phyloP scores from a whole-genome alignment of 192 early-diverging fungal genomes.

The Powellomyces hirtus region DNA sequence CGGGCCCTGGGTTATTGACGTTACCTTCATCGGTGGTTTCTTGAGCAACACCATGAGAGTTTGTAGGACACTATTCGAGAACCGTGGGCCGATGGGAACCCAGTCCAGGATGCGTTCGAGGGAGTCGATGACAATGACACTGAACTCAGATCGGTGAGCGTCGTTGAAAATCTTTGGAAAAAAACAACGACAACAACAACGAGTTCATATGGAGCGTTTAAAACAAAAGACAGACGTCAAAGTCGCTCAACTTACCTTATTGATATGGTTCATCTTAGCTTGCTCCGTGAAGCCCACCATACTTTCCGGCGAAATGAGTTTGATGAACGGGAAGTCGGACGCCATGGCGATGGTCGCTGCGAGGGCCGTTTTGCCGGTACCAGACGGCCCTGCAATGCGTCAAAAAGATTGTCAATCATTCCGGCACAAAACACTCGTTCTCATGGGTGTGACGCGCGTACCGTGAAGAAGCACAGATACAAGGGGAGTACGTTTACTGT shows the following conservation, averaged over 20 bases:
- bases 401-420: not conserved
- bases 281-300: slow-evolving; percentile 91
- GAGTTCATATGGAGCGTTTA: not conserved
- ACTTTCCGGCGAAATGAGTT: slow-evolving; percentile 91
- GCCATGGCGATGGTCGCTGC: slow-evolving; percentile 92
- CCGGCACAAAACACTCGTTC: too few species aligned
- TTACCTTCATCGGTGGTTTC: slow-evolving; percentile 80
- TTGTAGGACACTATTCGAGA: slow-evolving; percentile 91
- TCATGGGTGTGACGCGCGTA: too few species aligned
- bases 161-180: slow-evolving; percentile 78
- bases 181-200: not conserved
- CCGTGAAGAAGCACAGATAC: slow-evolving; percentile 90
- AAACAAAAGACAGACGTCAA: not conserved
- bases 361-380: slow-evolving; percentile 91
- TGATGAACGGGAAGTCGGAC: slow-evolving; percentile 94
- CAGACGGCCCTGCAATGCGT: slow-evolving; percentile 62
- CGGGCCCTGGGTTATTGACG: not conserved
- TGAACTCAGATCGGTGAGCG: slow-evolving; percentile 93
- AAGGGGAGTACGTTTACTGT: slow-evolving; percentile 80
- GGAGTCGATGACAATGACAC: slow-evolving; percentile 91
- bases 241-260: slow-evolving; percentile 51
- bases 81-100: slow-evolving; percentile 91
- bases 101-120: slow-evolving; percentile 93
- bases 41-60: slow-evolving; percentile 91
- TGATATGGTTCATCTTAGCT: slow-evolving; percentile 82